These are phyloP conservation scores for Meyerozyma guilliermondii DNA, from an alignment of 1,139 yeast genomes.

Conservation along the genomic window DNA sequence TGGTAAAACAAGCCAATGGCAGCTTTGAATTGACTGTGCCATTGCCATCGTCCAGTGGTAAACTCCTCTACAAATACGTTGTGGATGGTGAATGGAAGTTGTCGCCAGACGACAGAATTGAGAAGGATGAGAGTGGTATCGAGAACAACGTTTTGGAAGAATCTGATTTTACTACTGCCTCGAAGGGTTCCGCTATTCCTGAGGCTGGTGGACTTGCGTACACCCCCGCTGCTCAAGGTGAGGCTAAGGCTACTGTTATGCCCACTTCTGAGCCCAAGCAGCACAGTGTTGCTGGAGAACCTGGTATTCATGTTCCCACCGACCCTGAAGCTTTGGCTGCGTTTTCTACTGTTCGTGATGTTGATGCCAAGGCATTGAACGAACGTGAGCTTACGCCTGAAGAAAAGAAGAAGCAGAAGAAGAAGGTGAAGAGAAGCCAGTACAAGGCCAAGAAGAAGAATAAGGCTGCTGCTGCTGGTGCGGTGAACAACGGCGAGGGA, in stretches of 20 bases:
- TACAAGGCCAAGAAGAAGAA: slow-evolving; percentile 43
- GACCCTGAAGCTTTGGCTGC: slow-evolving; percentile 37
- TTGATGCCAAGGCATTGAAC: slow-evolving; percentile 47
- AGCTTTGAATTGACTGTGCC: slow-evolving; percentile 58
- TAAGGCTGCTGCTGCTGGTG: slow-evolving; percentile 28
- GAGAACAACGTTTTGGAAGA: slow-evolving; percentile 53
- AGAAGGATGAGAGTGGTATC: slow-evolving; percentile 49
- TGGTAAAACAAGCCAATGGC: slow-evolving; percentile 58
- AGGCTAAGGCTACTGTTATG: slow-evolving; percentile 47
- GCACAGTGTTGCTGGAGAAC: slow-evolving; percentile 48
- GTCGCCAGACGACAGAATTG: slow-evolving; percentile 39
- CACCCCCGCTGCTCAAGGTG: slow-evolving; percentile 1
- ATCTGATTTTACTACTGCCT: slow-evolving; percentile 31
- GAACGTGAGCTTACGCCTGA: slow-evolving; percentile 26
- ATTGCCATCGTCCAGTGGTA: slow-evolving; percentile 31
- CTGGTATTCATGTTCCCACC: slow-evolving; percentile 45
- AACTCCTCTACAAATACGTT: slow-evolving; percentile 59
- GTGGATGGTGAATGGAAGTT: slow-evolving; percentile 71
- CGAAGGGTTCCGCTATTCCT: slow-evolving; percentile 43
- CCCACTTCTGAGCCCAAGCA: slow-evolving; percentile 49
- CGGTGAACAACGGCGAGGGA: slow-evolving; percentile 6
- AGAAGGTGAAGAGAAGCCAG: slow-evolving; percentile 44
- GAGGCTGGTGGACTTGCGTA: slow-evolving; percentile 21
- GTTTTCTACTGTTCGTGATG: slow-evolving; percentile 29
- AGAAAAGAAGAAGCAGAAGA: slow-evolving; percentile 43